Percentiles rank a stretch among this genome's conserved stretches.
These are phyloP conservation scores for Aspergillus awamori DNA, from an alignment of 2,329 filamentous ascomycete genomes.

Conservation along the genomic window DNA sequence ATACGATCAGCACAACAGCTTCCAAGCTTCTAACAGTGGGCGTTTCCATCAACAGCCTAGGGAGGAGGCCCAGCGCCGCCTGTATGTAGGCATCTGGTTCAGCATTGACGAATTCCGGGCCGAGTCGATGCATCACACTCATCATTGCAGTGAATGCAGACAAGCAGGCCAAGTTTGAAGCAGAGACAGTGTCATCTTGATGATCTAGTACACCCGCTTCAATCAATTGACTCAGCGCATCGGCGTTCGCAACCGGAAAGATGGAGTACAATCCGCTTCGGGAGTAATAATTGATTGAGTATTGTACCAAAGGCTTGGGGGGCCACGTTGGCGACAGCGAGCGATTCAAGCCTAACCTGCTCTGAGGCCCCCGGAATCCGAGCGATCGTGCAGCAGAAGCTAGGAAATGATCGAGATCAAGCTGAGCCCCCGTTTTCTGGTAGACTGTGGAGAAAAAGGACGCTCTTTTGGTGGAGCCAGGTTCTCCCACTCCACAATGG, in stretches of 20 bases:
- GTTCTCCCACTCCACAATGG: slow-evolving; percentile 23
- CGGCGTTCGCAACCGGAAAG: slow-evolving; percentile 26
- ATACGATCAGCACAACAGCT: slow-evolving; percentile 25
- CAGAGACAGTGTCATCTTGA: slow-evolving; percentile 13
- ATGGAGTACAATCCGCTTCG: slow-evolving; percentile 28
- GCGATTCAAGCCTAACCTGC: slow-evolving; percentile 8
- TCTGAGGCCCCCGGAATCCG: slow-evolving; percentile 6
- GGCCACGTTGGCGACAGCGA: slow-evolving; percentile 24
- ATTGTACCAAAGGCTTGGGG: slow-evolving; percentile 15
- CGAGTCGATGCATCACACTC: slow-evolving; percentile 27
- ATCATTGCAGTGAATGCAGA: slow-evolving; percentile 29
- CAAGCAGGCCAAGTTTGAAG: slow-evolving; percentile 23
- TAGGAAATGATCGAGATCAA: slow-evolving; percentile 28
- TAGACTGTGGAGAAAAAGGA: slow-evolving; percentile 22
- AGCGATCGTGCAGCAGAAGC: slow-evolving; percentile 19
- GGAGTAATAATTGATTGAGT: slow-evolving; percentile 24
- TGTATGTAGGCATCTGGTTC: slow-evolving; percentile 29
- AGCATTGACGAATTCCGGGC: slow-evolving; percentile 22
- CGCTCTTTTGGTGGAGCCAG: slow-evolving; percentile 21
- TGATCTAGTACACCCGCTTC: slow-evolving; percentile 17
- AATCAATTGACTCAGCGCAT: slow-evolving; percentile 16
- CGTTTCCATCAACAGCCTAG: slow-evolving; percentile 25
- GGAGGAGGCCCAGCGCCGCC: slow-evolving; percentile 25
- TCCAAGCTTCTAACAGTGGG: slow-evolving; percentile 24
- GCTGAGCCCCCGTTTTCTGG: slow-evolving; percentile 18